Evolutionary conservation across 2,329 filamentous ascomycete genomes (phyloP).

Genomic region (Penicillium sp.): DNA sequence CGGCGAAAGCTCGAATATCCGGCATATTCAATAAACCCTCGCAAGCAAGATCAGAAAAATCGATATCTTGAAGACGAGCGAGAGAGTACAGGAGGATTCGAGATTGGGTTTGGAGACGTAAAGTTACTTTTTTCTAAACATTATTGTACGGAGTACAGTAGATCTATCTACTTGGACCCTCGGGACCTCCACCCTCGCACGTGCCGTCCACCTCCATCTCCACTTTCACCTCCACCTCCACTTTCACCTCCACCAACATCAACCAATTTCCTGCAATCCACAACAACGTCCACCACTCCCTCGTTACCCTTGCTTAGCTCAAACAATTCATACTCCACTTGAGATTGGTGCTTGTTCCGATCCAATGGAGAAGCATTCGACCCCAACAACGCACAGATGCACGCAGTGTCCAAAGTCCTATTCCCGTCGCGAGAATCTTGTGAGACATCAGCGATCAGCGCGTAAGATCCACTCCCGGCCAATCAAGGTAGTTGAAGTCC

Average conservation of each 20-base stretch:
- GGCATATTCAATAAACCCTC: background rate
- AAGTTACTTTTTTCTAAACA: background rate
- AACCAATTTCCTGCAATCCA: background rate
- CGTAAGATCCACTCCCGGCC: constrained; percentile 10
- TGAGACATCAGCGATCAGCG: constrained; percentile 14
- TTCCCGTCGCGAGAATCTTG: constrained; percentile 16
- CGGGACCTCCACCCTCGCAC: background rate
- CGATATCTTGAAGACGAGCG: background rate
- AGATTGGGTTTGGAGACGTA: background rate
- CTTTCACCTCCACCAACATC: background rate
- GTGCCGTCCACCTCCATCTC: background rate
- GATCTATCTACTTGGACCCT: too few relatives aligned
- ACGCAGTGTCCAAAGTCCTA: constrained; percentile 13
- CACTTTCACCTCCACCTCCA: background rate
- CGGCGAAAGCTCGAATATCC: background rate
- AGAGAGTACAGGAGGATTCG: background rate
- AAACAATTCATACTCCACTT: background rate
- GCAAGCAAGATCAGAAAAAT: background rate
- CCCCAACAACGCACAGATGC: constrained; percentile 10
- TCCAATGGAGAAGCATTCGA: background rate
- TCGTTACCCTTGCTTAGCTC: background rate
- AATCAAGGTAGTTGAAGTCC: background rate
- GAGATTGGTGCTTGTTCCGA: background rate
- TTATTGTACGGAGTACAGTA: background rate
- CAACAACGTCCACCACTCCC: background rate